Evolutionary conservation across 2,329 filamentous ascomycete genomes (phyloP), one percentile per base, ranked within the genome.

Genomic region (Talaromyces amestolkiae): DNA sequence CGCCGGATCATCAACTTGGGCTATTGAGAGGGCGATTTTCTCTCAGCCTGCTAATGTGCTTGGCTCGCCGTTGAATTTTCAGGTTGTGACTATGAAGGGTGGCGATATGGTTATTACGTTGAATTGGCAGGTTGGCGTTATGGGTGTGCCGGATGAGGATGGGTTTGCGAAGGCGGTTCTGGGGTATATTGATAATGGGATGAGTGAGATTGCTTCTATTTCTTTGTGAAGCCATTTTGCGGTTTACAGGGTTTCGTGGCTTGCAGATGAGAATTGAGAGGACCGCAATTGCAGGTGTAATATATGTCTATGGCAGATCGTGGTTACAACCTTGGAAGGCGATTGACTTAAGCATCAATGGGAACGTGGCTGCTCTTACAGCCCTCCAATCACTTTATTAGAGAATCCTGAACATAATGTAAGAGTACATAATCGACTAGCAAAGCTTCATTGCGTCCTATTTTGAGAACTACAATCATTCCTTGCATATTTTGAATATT

Each of bases 61-160:
- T 5, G 76, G 78, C 10, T 68, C 73, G 4, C 75, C 79, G 6
- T 67, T 84, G 39, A 73, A 71, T 35, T 78, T 83, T 67, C 82
- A 79, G 67, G 59, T 82, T 1, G 75, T 79, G 0, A 80, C 77
- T 65, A 72, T 76, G 19, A 77, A 79, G 53, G 74, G 72, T 0
- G 80, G 80, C 0, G 72, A 70, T 49, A 67, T 84, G 70, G 70
- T 75, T 4, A 72, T 80, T 49, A 74, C 75, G 1, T 68, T 79
- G 13, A 80, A 75, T 7, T 84, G 82, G 82, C 78, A 80, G 67
- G 66, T 68, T 22, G 80, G 80, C 0, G 78, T 78, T 51, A 69
- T 83, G 63, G 80, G 73, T 5, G 61, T 82, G 1, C 59, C 71
- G 6, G 70, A 75, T 17, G 77, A 77, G 39, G 72, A 75, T 37